Conservation (phyloP, 441 rosid genomes). For the Euphorbia schlechtendalii region DNA sequence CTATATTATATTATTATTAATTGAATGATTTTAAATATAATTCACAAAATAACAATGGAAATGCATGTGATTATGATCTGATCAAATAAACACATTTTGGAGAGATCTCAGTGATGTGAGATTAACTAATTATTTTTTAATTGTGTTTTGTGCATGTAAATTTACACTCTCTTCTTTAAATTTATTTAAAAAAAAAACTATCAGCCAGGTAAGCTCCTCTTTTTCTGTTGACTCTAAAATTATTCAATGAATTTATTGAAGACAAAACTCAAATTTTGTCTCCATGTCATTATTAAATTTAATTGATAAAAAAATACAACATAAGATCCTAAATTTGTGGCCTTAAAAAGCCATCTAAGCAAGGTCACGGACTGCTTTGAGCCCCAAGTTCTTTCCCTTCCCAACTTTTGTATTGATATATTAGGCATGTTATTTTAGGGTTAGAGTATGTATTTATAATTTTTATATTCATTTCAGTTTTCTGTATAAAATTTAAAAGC, state of each 20-base stretch:
- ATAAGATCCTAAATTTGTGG: slow-evolving; percentile 17
- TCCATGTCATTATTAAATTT: slow-evolving; percentile 5
- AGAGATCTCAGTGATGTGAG: slow-evolving; percentile 1
- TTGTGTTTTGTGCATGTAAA: slow-evolving; percentile 19
- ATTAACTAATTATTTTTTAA: not conserved
- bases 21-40: too few species aligned
- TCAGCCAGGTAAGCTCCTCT: too few species aligned
- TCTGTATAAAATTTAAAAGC: too few species aligned
- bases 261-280: not conserved
- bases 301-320: not conserved
- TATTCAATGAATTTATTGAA: too few species aligned
- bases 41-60: not conserved
- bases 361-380: slow-evolving; percentile 33
- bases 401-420: not conserved
- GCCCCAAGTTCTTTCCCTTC: slow-evolving; percentile 11
- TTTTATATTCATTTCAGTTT: too few species aligned
- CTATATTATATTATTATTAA: too few species aligned
- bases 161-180: not conserved
- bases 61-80: slow-evolving; percentile 9
- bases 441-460: too few species aligned
- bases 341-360: slow-evolving; percentile 10
- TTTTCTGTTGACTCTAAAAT: not conserved
- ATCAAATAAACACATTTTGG: not conserved
- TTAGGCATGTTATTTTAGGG: too few species aligned
- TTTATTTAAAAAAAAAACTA: not conserved